Evolutionary conservation across 2,329 filamentous ascomycete species (phyloP), one percentile per base, ranked within the genome.

Genomic region (Trichothecium sympodiale): DNA sequence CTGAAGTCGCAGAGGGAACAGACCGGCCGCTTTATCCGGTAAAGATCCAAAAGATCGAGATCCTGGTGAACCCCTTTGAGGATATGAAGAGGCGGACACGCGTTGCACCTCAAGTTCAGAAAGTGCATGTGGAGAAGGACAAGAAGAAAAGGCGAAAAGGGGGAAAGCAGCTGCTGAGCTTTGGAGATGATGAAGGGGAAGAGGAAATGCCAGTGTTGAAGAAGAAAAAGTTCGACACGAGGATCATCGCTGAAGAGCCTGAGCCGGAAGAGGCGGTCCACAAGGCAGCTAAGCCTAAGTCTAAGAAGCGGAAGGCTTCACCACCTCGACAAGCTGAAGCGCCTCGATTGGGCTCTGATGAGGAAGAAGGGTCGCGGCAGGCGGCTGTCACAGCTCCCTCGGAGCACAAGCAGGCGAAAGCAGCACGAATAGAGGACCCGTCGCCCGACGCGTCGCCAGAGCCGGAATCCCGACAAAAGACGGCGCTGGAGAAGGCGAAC

Each of bases 21-120:
- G 89, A 96, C 43, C 71, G 86, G 41, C 89, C 89, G 2, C 60
- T 93, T 33, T 98, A 94, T 55, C 81, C 89, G 0, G 75, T 86
- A 26, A 87, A 79, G 56, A 79, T 98, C 39, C 77, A 75, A 4
- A 65, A 69, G 15, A 65, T 83, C 18, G 83, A 91, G 55, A 76
- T 93, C 15, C 55, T 91, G 43, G 74, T 87, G 33, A 91, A 91
- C 50, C 83, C 83, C 0, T 93, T 89, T 41, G 74, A 81, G 33
- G 83, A 83, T 49, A 87, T 91, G 81, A 73, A 77, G 48, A 83
- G 76, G 62, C 70, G 78, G 46, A 67, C 71, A 34, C 69, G 71
- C 38, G 65, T 74, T 29, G 73, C 74, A 12, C 62, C 62, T 23
- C 67, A 66, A 25, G 61, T 57, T 5, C 39, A 45, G 23, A 55